Evolutionary conservation across 2,329 filamentous ascomycete genomes (phyloP).

Genomic region (Lecanicillium sp.): DNA sequence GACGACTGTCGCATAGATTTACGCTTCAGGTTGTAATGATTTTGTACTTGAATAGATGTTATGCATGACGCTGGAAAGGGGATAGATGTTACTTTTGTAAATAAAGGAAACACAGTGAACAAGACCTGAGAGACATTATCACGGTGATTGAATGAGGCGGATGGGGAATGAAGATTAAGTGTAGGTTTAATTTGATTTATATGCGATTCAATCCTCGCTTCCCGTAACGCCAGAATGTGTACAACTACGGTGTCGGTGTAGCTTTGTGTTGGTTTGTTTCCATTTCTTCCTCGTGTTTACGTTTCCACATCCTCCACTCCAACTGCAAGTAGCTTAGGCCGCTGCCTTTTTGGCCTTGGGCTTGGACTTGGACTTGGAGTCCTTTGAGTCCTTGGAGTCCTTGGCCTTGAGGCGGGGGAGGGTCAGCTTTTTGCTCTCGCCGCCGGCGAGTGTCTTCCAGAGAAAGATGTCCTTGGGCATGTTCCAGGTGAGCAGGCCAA

Average conservation of each 20-base stretch:
- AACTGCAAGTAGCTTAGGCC: constrained; percentile 1
- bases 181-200: not conserved
- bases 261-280: no score
- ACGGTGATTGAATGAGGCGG: no score
- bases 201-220: not conserved
- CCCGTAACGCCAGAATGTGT: not conserved
- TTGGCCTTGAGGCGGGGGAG: constrained; percentile 63
- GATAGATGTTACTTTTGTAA: not conserved
- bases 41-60: not conserved
- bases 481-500: constrained; percentile 82
- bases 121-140: not conserved
- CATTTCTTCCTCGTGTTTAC: no score
- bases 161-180: not conserved
- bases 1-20: not conserved
- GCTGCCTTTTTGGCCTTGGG: constrained; percentile 17
- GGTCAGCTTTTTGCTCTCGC: constrained; percentile 57
- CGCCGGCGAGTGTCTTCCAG: constrained; percentile 62
- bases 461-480: constrained; percentile 47
- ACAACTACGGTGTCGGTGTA: no score
- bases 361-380: constrained; percentile 22
- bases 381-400: constrained; percentile 20
- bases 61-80: not conserved
- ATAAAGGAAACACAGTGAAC: not conserved
- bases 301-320: no score
- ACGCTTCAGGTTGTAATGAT: not conserved